Conservation (phyloP, 1,139 yeast species). For the Debaryomycetaceae sp. region DNA sequence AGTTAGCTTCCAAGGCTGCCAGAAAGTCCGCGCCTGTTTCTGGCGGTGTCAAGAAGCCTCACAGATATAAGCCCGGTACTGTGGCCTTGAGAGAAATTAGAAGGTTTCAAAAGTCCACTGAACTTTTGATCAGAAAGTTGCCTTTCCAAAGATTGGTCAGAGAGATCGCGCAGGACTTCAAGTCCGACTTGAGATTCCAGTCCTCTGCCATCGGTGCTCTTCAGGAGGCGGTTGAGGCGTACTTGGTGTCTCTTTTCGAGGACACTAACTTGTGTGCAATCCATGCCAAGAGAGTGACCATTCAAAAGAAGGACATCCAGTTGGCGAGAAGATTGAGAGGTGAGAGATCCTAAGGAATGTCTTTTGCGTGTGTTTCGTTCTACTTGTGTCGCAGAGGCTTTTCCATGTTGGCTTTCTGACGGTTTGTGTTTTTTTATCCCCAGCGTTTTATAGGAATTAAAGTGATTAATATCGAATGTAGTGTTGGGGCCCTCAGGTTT, state of each 20-base stretch:
- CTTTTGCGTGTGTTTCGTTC: conserved; percentile 1
- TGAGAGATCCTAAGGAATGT: conserved; percentile 36
- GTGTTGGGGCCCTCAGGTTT: too few relatives aligned
- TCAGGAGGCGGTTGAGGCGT: conserved; percentile 52
- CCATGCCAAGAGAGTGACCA: conserved; percentile 52
- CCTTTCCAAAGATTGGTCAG: conserved; percentile 49
- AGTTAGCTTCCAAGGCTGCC: conserved; percentile 51
- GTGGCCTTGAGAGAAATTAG: conserved; percentile 53
- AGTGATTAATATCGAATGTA: too few relatives aligned
- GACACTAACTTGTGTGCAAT: conserved; percentile 53
- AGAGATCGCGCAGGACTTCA: conserved; percentile 48
- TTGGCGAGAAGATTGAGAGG: conserved; percentile 54
- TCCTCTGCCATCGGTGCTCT: conserved; percentile 50
- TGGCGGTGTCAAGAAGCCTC: conserved; percentile 52
- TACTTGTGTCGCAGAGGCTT: too few relatives aligned
- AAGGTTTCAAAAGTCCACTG: conserved; percentile 51
- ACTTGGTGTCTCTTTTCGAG: conserved; percentile 48
- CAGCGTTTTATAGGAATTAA: too few relatives aligned
- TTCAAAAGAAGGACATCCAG: conserved; percentile 51
- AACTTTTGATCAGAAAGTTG: conserved; percentile 48
- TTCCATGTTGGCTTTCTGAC: conserved; percentile 4
- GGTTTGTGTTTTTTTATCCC: conserved; percentile 5
- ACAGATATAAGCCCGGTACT: conserved; percentile 55
- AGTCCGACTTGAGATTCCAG: conserved; percentile 49
- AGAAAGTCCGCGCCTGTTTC: conserved; percentile 51